Evolutionary conservation across 2,329 filamentous ascomycete species (phyloP).

Genomic region (Talaromyces sp.): DNA sequence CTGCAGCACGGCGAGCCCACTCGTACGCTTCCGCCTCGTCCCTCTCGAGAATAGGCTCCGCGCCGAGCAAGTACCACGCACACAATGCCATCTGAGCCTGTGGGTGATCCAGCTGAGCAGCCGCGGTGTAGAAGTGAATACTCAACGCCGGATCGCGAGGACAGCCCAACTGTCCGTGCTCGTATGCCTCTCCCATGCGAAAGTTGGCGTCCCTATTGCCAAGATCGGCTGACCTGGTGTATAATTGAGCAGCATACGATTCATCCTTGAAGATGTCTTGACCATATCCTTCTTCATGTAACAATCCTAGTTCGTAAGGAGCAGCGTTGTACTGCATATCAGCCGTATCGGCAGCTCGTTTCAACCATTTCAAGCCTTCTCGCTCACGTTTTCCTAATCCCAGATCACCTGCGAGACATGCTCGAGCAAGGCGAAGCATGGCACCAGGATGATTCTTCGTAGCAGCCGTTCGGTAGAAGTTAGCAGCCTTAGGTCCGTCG

Average conservation of each 20-base stretch:
- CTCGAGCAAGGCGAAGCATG: conserved; percentile 86
- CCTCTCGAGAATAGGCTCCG: conserved; percentile 85
- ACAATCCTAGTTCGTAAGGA: conserved; percentile 80
- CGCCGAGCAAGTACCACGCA: conserved; percentile 97
- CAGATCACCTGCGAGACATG: conserved; percentile 84
- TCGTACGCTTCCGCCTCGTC: conserved; percentile 96
- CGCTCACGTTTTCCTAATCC: conserved; percentile 78
- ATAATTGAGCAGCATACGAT: conserved; percentile 85
- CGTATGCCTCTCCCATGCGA: conserved; percentile 92
- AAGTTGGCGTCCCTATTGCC: conserved; percentile 83
- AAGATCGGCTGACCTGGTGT: conserved; percentile 89
- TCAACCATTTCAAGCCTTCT: conserved; percentile 95
- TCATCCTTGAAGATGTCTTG: conserved; percentile 92
- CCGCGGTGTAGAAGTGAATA: conserved; percentile 95
- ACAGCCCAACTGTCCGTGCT: conserved; percentile 83
- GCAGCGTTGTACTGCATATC: conserved; percentile 89
- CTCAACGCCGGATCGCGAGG: conserved; percentile 88
- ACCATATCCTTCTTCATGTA: conserved; percentile 92
- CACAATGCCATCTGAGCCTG: conserved; percentile 97
- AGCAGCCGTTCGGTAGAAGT: conserved; percentile 85
- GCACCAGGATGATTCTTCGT: conserved; percentile 94
- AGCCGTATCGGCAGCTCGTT: conserved; percentile 83
- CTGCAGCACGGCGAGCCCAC: conserved; percentile 85
- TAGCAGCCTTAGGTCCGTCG: conserved; percentile 85
- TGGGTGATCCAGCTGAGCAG: conserved; percentile 78